These are phyloP conservation scores for Phalaenopsis hybrid DNA, from an alignment of 116 monocot genomes.

Conservation along the genomic window DNA sequence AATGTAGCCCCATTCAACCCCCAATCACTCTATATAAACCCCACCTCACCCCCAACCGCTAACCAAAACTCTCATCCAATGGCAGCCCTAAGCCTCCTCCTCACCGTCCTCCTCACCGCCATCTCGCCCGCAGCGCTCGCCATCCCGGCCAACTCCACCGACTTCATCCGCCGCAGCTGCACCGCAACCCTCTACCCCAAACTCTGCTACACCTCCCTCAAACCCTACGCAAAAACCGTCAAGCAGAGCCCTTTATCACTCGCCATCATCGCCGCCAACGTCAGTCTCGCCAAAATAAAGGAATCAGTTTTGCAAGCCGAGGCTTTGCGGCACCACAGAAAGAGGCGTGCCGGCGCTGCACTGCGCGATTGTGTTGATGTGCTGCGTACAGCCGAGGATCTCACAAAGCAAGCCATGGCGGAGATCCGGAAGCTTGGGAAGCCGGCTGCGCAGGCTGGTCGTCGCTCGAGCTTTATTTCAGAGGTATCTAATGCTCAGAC, in stretches of 20 bases:
- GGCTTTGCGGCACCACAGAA: neutral
- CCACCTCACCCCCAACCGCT: neutral
- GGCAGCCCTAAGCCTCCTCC: neutral
- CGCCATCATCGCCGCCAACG: neutral
- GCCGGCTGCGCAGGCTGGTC: neutral
- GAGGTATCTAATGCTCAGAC: conserved; percentile 62
- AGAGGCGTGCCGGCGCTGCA: conserved; percentile 2
- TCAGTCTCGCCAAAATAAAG: neutral
- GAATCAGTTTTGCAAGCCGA: neutral
- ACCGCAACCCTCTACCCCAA: conserved; percentile 9
- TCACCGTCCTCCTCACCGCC: neutral
- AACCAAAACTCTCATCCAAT: neutral
- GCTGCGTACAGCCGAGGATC: conserved; percentile 13
- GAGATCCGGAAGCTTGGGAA: conserved; percentile 12
- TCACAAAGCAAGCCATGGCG: conserved; percentile 3
- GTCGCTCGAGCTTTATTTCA: conserved; percentile 28
- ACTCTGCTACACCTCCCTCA: conserved; percentile 15
- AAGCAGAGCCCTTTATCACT: neutral
- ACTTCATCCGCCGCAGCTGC: conserved; percentile 13
- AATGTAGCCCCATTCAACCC: too few relatives aligned
- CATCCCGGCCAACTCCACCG: neutral
- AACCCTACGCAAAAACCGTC: conserved; percentile 6
- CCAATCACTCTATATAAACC: too few relatives aligned
- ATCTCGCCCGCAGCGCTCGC: neutral
- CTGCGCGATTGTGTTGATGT: conserved; percentile 15